Base-by-base conservation (phyloP, 2,329 filamentous ascomycete species). In the Ophidiomyces ophidiicola region DNA sequence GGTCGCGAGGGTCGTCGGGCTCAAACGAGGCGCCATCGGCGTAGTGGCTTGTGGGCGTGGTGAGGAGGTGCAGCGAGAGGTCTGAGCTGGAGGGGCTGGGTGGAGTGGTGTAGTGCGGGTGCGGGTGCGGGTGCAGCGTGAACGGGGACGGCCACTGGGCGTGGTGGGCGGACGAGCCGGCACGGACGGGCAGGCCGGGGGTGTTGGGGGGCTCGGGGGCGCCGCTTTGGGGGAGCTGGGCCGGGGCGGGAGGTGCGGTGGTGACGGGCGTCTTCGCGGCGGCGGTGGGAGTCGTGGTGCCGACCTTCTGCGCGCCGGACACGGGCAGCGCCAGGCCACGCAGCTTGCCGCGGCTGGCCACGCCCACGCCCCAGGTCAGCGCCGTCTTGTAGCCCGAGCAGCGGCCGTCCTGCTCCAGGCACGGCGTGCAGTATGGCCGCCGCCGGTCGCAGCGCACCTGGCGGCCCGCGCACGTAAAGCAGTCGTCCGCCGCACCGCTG, bases 301-400 rank as follows among this genome's bases (percentile, higher is more conserved):
- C 54, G 38, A 62, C 60, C 29, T 56, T 52, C 32, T 61, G 55
- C 11, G 62, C 61, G 38, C 68, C 69, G 26, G 69, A 67, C 36
- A 80, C 63, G 6, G 76, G 76, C 42, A 93, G 68, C 41, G 87
- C 87, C 50, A 94, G 70, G 26, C 88, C 88, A 46, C 88, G 77
- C 47, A 96, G 76, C 68, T 96, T 96, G 56, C 88, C 88, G 54
- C 88, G 79, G 63, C 87, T 94, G 41, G 88, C 88, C 43, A 96
- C 88, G 36, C 88, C 88, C 33, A 94, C 84, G 29, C 86, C 86
- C 88, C 88, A 96, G 32, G 88, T 96, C 62, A 96, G 71, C 51
- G 88, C 87, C 11, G 88, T 96, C 66, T 92, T 92, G 70, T 96
- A 96, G 44, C 88, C 88, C 19, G 84, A 86, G 66, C 88, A 96